phyloP scores from a whole-genome alignment of 1,284 basidiomycete genomes.

The Ustilago bromivora region DNA sequence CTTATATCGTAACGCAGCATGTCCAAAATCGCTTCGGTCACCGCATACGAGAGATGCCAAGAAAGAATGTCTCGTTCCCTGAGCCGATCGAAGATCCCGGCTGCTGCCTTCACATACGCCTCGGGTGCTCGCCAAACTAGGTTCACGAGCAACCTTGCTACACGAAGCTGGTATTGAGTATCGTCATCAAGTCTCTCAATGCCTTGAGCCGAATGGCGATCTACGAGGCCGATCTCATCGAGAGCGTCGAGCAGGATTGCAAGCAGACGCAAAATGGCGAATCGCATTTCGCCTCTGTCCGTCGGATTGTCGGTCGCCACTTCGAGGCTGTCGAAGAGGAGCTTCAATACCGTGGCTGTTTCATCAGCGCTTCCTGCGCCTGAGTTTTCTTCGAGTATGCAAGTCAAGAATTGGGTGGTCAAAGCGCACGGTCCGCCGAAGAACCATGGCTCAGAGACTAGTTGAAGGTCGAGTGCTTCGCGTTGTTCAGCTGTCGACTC shows the following conservation, averaged over 20 bases:
- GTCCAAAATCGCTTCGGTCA: background rate
- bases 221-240: slow-evolving; percentile 1
- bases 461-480: slow-evolving; percentile 7
- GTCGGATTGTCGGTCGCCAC: background rate
- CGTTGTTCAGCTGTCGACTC: slow-evolving; percentile 7
- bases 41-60: background rate
- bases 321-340: slow-evolving; percentile 17
- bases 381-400: slow-evolving; percentile 3
- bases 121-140: slow-evolving; percentile 12
- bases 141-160: slow-evolving; percentile 1
- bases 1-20: too few species aligned
- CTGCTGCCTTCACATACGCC: slow-evolving; percentile 4
- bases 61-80: background rate
- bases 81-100: slow-evolving; percentile 17
- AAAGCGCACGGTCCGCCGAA: slow-evolving; percentile 15
- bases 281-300: background rate
- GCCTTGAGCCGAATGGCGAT: background rate
- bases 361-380: background rate
- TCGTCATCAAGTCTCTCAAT: too few species aligned
- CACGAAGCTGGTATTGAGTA: background rate
- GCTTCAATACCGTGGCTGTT: background rate
- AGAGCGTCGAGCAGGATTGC: slow-evolving; percentile 25
- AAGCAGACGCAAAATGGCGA: slow-evolving; percentile 8
- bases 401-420: slow-evolving; percentile 9
- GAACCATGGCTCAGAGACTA: background rate